Base-by-base conservation (phyloP, 805 yeast genomes). In the Maudiozyma pseudohumilis region DNA sequence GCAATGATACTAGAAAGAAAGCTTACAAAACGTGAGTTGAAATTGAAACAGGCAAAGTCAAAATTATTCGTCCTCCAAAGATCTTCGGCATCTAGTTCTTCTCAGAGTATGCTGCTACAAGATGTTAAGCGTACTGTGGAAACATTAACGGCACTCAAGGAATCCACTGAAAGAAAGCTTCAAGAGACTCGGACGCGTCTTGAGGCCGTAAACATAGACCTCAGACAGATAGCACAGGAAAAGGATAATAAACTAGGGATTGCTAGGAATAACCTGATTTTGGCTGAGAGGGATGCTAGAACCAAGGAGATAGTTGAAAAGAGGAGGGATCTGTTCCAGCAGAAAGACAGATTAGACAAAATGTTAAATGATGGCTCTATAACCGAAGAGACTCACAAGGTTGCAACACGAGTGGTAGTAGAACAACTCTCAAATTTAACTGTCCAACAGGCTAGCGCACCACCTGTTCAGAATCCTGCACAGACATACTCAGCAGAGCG, bases 11-110 rank as follows among this genome's bases (percentile, higher is more conserved):
- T 56, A 23, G 42, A 43, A 13, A 45, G 43, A 28, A 55, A 54
- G 35, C 34, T 53, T 16, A 38, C 21, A 4, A 52, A 44, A 29
- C 46, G 61, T 31, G 56, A 55, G 26, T 35, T 42, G 17, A 48
- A 40, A 9, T 42, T 54, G 4, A 28, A 27, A 1, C 48, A 46
- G 6, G 48, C 50, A 2, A 13, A 18, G 3, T 13, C 37, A 10
- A 44, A 40, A 32, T 20, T 36, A 8, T 12, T 16, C 12, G 26
- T 38, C n/a, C 25, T 22, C 40, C 40, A 31, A 40, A 32, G 44
- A 45, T 19, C 39, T 31, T 11, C 38, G 32, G 29, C 29, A 26
- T 18, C 37, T 21, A 43, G 42, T 17, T 38, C 36, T 10, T 41
- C 54, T 1, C 52, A 48, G 23, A 39, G 40, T 27, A 31, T 50